Evolutionary conservation across 1,284 basidiomycete genomes (phyloP).

Genomic region (Cutaneotrichosporon sp.): DNA sequence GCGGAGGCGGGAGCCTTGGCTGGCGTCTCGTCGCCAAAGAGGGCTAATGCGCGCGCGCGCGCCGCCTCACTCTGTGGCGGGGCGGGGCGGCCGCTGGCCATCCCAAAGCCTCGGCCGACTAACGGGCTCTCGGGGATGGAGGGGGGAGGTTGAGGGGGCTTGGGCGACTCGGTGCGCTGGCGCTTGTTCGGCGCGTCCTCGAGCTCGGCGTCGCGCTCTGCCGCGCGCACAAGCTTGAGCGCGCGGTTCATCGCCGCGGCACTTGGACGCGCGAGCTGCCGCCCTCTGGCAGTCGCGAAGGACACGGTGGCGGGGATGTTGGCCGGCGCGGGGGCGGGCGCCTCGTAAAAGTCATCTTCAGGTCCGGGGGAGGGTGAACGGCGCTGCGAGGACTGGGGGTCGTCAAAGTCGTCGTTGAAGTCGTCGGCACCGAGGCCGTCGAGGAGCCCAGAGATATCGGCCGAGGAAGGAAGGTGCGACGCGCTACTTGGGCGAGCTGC

Average conservation of each 20-base stretch:
- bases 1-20: background rate
- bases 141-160: background rate
- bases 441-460: constrained; percentile 37
- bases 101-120: constrained; percentile 15
- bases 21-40: constrained; percentile 18
- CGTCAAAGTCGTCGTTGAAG: constrained; percentile 20
- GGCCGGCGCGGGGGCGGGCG: constrained; percentile 11
- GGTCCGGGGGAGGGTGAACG: background rate
- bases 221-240: constrained; percentile 28
- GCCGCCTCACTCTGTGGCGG: constrained; percentile 5
- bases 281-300: constrained; percentile 38
- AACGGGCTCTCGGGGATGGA: constrained; percentile 7
- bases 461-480: constrained; percentile 1
- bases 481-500: background rate
- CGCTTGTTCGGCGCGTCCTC: constrained; percentile 20
- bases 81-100: constrained; percentile 16
- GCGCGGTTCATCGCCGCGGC: constrained; percentile 33
- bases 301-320: constrained; percentile 27
- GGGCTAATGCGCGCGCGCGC: constrained; percentile 15
- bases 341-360: constrained; percentile 12
- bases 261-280: constrained; percentile 32
- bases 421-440: constrained; percentile 37
- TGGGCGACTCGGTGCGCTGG: constrained; percentile 8
- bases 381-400: background rate
- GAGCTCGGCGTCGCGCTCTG: constrained; percentile 23